Evolutionary conservation across 1,284 basidiomycete species (phyloP).

Genomic region (Neonothopanus nambi): DNA sequence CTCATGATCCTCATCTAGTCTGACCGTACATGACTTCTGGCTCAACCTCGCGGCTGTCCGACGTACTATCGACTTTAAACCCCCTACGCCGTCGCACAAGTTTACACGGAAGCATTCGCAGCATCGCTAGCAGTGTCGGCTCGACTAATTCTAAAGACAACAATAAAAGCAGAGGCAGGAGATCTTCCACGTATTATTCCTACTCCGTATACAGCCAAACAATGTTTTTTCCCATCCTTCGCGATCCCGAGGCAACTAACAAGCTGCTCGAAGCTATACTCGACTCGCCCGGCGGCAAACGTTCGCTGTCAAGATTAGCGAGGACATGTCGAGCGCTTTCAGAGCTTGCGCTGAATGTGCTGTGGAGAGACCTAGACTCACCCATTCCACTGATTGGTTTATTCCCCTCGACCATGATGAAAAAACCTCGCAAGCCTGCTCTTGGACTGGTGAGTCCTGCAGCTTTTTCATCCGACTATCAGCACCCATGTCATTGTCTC

Average conservation of each 20-base stretch:
- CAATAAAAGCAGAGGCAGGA: slow-evolving; percentile 25
- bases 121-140: slow-evolving; percentile 27
- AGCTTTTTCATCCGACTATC: neutral
- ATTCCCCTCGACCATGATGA: slow-evolving; percentile 66
- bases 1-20: slow-evolving; percentile 22
- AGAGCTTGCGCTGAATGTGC: slow-evolving; percentile 67
- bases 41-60: slow-evolving; percentile 40
- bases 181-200: slow-evolving; percentile 35
- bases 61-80: slow-evolving; percentile 41
- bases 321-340: slow-evolving; percentile 71
- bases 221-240: slow-evolving; percentile 58
- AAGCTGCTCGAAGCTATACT: slow-evolving; percentile 70
- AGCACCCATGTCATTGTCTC: neutral
- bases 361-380: slow-evolving; percentile 79
- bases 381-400: slow-evolving; percentile 67
- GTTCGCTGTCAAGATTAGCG: slow-evolving; percentile 64
- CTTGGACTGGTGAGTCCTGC: slow-evolving; percentile 65
- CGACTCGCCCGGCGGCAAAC: slow-evolving; percentile 64
- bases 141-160: slow-evolving; percentile 18
- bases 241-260: slow-evolving; percentile 59
- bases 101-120: slow-evolving; percentile 38
- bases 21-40: slow-evolving; percentile 41
- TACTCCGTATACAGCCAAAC: slow-evolving; percentile 47
- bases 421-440: slow-evolving; percentile 66
- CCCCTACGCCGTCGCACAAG: slow-evolving; percentile 39